Evolutionary conservation across 371 early-diverging fungal species (phyloP).

Genomic region (Capillidium heterosporum): DNA sequence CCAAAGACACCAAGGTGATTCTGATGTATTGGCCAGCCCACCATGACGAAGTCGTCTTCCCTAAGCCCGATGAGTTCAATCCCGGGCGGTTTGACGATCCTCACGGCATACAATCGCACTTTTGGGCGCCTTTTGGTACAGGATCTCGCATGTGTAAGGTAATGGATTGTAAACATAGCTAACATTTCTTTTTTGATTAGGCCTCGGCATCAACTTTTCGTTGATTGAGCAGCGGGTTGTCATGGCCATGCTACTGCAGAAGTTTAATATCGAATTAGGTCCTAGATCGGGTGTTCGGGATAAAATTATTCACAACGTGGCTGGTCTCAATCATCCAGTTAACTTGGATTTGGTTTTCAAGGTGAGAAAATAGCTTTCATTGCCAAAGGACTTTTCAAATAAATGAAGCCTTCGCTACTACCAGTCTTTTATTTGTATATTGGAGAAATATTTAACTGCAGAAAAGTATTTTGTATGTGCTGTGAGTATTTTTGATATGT

Average conservation of each 20-base stretch:
- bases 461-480: too few relatives aligned
- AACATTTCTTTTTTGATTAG: background rate
- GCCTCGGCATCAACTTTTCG: slow-evolving; percentile 1
- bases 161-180: background rate
- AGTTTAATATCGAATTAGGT: slow-evolving; percentile 8
- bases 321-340: too few relatives aligned
- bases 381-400: too few relatives aligned
- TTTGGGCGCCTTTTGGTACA: background rate
- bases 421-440: too few relatives aligned
- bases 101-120: slow-evolving; percentile 1
- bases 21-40: slow-evolving; percentile 7
- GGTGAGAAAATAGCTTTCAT: too few relatives aligned
- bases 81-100: slow-evolving; percentile 11
- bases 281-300: too few relatives aligned
- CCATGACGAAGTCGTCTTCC: slow-evolving; percentile 8
- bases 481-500: too few relatives aligned
- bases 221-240: background rate
- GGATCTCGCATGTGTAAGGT: background rate
- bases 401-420: too few relatives aligned
- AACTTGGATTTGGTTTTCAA: too few relatives aligned
- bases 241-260: background rate
- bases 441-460: too few relatives aligned
- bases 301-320: too few relatives aligned
- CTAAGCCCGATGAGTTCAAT: slow-evolving; percentile 9
- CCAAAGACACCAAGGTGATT: slow-evolving; percentile 1